Base-by-base conservation (phyloP, 345 rosid species). In the Firmiana major region DNA sequence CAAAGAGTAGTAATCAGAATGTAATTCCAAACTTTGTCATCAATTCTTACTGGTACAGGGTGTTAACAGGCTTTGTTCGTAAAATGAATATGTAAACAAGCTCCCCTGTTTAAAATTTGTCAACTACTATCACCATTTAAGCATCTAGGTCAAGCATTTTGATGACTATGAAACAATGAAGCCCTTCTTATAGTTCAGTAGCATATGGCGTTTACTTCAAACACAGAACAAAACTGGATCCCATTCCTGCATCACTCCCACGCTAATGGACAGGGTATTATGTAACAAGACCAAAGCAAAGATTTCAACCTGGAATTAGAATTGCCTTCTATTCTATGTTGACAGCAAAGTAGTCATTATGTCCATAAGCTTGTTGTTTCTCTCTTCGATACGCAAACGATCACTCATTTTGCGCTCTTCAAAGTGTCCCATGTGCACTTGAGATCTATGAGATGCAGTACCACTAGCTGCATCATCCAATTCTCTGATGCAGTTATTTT, bases 401-500 rank as follows among this genome's bases (percentile, higher is more conserved):
- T 63, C 73, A 70, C 65, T 86, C 68, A 46, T 72, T 81, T 75
- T 79, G 73, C 58, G 81, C 77, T 75, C 85, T 76, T 84, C 78
- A 59, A 79, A 79, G 59, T 49, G 79, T 42, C 73, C 76, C 65
- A 48, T 45, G 51, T 68, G 84, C 68, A 65, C 75, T 51, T 74
- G 80, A 53, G 86, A 78, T 49, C 68, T 84, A 70, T 83, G 82
- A 63, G 85, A 77, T 54, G 75, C 73, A 65, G 83, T 75, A 60
- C 86, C 77, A 66, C 67, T 81, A 74, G 82, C 79, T 22, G 85
- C 78, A 74, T 85, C 87, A 68, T 85, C 90, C 88, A 83, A 85
- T 24, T 58, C 80, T 78, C 76, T 73, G 24, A 83, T 82, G 75
- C 81, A 87, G 46, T 84, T 86, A 79, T 85, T 89, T 75, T 90